Evolutionary conservation across 768 basidiomycete genomes (phyloP).

Genomic region (Saitozyma sp.): DNA sequence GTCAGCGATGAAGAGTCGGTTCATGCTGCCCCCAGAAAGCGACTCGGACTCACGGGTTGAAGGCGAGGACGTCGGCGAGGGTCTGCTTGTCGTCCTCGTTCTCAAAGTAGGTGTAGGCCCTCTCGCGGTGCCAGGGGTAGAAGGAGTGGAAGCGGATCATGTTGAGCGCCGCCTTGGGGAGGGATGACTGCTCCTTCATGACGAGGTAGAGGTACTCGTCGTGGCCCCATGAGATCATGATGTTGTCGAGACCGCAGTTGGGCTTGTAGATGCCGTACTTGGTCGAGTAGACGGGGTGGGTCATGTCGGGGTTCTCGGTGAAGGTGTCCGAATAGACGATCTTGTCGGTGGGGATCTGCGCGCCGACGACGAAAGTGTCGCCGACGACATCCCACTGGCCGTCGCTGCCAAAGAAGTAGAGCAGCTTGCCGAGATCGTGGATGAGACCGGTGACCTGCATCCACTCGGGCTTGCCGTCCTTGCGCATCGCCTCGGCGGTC

Average conservation of each 20-base stretch:
- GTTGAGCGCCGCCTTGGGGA: slow-evolving; percentile 76
- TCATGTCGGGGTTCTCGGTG: slow-evolving; percentile 48
- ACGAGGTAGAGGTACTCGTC: slow-evolving; percentile 90
- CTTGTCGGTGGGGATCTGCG: slow-evolving; percentile 68
- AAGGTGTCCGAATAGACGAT: slow-evolving; percentile 52
- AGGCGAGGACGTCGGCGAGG: slow-evolving; percentile 67
- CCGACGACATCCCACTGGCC: slow-evolving; percentile 97
- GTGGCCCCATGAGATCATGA: slow-evolving; percentile 76
- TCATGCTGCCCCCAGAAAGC: background rate
- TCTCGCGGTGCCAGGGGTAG: slow-evolving; percentile 93
- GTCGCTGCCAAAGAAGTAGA: slow-evolving; percentile 65
- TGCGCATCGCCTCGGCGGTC: slow-evolving; percentile 52
- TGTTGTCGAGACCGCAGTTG: slow-evolving; percentile 50
- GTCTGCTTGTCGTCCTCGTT: slow-evolving; percentile 61
- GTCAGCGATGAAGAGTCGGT: background rate
- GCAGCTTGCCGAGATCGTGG: slow-evolving; percentile 85
- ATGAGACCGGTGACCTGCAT: slow-evolving; percentile 67
- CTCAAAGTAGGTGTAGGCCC: slow-evolving; percentile 76
- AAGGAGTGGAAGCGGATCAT: slow-evolving; percentile 96
- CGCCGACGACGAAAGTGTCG: slow-evolving; percentile 79
- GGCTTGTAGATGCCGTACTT: slow-evolving; percentile 49
- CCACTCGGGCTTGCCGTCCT: slow-evolving; percentile 53
- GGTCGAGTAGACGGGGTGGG: slow-evolving; percentile 41
- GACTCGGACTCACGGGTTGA: slow-evolving; percentile 63
- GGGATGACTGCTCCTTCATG: slow-evolving; percentile 72